phyloP scores from a whole-genome alignment of 495 filamentous ascomycete species.

The Talaromyces liani region DNA sequence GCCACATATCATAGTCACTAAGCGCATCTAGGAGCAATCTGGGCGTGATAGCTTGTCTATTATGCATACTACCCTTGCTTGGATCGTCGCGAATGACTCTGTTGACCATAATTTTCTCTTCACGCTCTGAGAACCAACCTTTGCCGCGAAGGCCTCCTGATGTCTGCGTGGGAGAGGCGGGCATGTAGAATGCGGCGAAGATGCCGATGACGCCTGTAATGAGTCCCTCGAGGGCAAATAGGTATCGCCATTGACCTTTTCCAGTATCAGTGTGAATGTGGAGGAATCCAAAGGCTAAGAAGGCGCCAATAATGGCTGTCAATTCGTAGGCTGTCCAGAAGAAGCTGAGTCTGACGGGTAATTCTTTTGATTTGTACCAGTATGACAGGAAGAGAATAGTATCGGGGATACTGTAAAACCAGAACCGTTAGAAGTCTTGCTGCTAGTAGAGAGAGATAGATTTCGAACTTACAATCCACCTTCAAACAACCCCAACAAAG shows the following conservation, averaged over 20 bases:
- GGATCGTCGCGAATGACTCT: constrained; percentile 70
- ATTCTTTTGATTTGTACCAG: constrained; percentile 64
- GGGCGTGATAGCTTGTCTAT: constrained; percentile 52
- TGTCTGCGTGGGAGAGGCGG: constrained; percentile 65
- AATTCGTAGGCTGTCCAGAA: constrained; percentile 67
- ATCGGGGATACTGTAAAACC: constrained; percentile 30
- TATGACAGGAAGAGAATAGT: constrained; percentile 65
- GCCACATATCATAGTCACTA: constrained; percentile 66
- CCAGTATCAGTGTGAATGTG: constrained; percentile 55
- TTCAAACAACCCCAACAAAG: constrained; percentile 65
- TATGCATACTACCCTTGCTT: constrained; percentile 55
- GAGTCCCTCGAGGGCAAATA: constrained; percentile 50
- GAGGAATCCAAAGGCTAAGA: constrained; percentile 66
- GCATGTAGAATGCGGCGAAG: constrained; percentile 59
- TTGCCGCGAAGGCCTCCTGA: constrained; percentile 60
- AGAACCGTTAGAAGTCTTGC: no score
- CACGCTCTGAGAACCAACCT: constrained; percentile 63
- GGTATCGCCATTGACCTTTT: constrained; percentile 63
- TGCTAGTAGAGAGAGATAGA: constrained; percentile 6
- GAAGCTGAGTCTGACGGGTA: constrained; percentile 56
- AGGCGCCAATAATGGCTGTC: constrained; percentile 58
- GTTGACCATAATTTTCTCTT: constrained; percentile 66
- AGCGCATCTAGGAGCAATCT: constrained; percentile 50
- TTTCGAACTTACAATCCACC: constrained; percentile 53
- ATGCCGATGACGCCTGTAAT: constrained; percentile 59